phyloP scores from a whole-genome alignment of 2,329 filamentous ascomycete genomes.

The Colletotrichum sojae region DNA sequence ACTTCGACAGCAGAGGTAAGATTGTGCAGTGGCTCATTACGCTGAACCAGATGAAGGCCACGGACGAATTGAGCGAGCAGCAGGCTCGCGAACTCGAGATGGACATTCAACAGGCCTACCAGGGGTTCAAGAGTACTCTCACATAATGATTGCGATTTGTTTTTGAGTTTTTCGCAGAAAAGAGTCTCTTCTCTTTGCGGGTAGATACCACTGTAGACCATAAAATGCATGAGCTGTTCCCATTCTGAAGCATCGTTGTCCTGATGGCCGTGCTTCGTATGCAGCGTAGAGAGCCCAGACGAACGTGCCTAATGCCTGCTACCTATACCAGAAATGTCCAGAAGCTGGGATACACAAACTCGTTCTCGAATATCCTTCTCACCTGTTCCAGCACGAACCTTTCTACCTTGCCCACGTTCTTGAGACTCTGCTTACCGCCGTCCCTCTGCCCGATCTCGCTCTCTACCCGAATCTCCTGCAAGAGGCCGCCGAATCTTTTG shows the following conservation, averaged over 20 bases:
- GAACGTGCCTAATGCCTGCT: not conserved
- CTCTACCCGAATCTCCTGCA: constrained; percentile 95
- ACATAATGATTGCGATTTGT: constrained; percentile 55
- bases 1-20: constrained; percentile 96
- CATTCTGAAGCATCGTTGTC: not conserved
- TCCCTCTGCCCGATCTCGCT: constrained; percentile 97
- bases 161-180: not conserved
- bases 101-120: constrained; percentile 94
- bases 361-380: constrained; percentile 96
- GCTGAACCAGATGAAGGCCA: constrained; percentile 97
- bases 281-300: not conserved
- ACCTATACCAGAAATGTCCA: constrained; percentile 89
- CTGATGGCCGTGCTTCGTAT: not conserved
- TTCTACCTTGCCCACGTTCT: constrained; percentile 99
- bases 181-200: constrained; percentile 1
- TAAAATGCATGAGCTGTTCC: not conserved
- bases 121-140: constrained; percentile 89
- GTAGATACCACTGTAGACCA: constrained; percentile 28
- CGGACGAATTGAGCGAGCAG: constrained; percentile 88
- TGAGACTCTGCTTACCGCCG: constrained; percentile 92
- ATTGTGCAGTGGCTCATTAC: constrained; percentile 99
- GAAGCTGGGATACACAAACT: constrained; percentile 98
- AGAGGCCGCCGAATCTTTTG: constrained; percentile 75
- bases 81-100: constrained; percentile 91
- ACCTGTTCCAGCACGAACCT: constrained; percentile 98